Percentiles rank a stretch among this genome's conserved stretches.
Evolutionary conservation across 495 filamentous ascomycete species (phyloP).

Genomic region (Xanthoparmelia taractica): DNA sequence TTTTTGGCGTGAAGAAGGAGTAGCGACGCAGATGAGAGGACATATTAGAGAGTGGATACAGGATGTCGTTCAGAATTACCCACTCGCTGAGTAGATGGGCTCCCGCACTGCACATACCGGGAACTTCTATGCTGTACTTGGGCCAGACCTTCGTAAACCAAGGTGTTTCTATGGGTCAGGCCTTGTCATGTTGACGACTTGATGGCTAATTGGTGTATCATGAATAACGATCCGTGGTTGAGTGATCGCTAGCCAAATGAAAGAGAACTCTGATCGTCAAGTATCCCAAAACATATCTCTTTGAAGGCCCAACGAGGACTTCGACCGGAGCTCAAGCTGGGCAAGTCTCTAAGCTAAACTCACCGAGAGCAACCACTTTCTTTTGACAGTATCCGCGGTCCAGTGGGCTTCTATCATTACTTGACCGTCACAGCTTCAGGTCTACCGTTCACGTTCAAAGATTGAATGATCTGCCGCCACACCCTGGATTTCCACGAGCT

Average conservation of each 20-base stretch:
- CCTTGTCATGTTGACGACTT: not conserved
- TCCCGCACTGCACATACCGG: not conserved
- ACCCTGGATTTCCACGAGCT: not conserved
- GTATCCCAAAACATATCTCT: too few relatives aligned
- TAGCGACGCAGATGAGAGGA: constrained; percentile 45
- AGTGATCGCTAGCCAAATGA: not conserved
- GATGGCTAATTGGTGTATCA: not conserved
- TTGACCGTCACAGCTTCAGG: not conserved
- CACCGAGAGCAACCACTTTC: not conserved
- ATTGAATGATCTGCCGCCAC: not conserved
- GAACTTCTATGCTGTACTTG: not conserved
- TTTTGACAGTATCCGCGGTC: not conserved
- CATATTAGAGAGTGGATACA: constrained; percentile 40
- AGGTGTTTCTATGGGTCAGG: not conserved
- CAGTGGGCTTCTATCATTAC: not conserved
- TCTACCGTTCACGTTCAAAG: too few relatives aligned
- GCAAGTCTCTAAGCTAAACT: not conserved
- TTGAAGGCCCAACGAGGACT: too few relatives aligned
- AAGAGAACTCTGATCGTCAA: not conserved
- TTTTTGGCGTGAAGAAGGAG: constrained; percentile 70
- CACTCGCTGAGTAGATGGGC: not conserved
- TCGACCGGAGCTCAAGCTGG: not conserved
- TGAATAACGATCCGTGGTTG: not conserved
- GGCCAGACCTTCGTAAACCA: not conserved
- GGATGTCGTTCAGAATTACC: constrained; percentile 7